Evolutionary conservation across 192 early-diverging fungal species (phyloP), one percentile per base, ranked within the genome.

Genomic region (Coemansia sp.): DNA sequence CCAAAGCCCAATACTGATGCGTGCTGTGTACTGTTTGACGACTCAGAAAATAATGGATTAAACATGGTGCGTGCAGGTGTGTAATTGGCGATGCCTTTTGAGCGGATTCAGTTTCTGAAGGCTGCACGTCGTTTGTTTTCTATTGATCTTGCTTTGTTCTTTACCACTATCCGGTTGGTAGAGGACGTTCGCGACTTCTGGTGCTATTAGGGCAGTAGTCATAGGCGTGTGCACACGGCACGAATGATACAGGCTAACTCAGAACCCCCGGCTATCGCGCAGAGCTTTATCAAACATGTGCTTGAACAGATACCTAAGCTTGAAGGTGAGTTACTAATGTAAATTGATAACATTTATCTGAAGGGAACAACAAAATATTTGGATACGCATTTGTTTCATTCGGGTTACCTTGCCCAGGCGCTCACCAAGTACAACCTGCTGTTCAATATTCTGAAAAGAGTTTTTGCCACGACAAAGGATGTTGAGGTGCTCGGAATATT

Each of bases 321-420:
- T 31, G 23, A 21, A 0, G 54, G 60, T 16, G 65, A 69, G 18
- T 16, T 71, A 0, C 34, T 71, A 9, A 21, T 65, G 4, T 76
- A 76, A 30, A 71, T 76, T n/a, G 68, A 76, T 62, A 76, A 76
- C n/a, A 55, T 76, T 4, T 76, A 76, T 14, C 26, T 76, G 4
- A 70, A 71, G 34, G 21, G 19, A 8, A 66, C 38, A 0, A 56
- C 25, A 0, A 68, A 53, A 0, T 16, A 70, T 23, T 3, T 12
- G 16, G 21, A 10, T 4, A 14, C 49, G 24, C 74, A 76, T 38
- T 49, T 76, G 4, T 8, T 19, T 4, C 64, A 71, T 4, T 24
- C 71, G 16, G 64, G 64, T 0, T 1, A 30, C 3, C 19, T 76
- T 1, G 26, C 56, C 3, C 4, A 25, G 5, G 22, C 1, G 5